Evolutionary conservation across 1,284 basidiomycete species (phyloP).

Genomic region (Clitocybe nebularis): DNA sequence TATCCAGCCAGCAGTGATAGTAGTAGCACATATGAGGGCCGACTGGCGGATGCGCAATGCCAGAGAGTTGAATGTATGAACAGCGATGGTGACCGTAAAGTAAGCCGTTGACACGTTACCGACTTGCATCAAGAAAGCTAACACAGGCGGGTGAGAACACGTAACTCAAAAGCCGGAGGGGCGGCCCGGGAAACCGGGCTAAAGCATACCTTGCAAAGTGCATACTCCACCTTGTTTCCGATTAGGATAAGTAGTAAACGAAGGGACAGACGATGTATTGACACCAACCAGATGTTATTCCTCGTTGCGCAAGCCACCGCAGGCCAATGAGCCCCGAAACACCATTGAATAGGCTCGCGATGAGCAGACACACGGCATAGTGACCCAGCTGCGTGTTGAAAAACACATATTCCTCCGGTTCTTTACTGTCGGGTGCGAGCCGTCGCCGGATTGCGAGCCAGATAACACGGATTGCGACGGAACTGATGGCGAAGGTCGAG

Average conservation of each 20-base stretch:
- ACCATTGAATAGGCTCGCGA: constrained; percentile 52
- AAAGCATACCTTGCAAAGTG: constrained; percentile 51
- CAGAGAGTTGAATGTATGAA: constrained; percentile 68
- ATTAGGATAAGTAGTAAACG: too few relatives aligned
- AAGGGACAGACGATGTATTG: constrained; percentile 2
- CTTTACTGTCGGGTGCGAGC: constrained; percentile 18
- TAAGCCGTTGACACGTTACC: constrained; percentile 59
- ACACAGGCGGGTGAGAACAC: too few relatives aligned
- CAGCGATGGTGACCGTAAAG: constrained; percentile 59
- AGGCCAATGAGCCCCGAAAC: constrained; percentile 49
- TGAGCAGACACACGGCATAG: constrained; percentile 58
- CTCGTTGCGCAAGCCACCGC: constrained; percentile 39
- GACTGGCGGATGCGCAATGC: constrained; percentile 54
- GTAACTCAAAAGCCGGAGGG: too few relatives aligned
- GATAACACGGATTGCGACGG: constrained; percentile 41
- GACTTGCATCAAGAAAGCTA: constrained; percentile 55
- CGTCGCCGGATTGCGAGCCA: constrained; percentile 36
- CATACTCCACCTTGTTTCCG: constrained; percentile 41
- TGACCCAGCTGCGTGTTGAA: constrained; percentile 68
- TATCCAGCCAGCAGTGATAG: constrained; percentile 52
- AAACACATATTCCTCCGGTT: constrained; percentile 49
- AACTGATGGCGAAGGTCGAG: constrained; percentile 45
- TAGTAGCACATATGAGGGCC: constrained; percentile 38
- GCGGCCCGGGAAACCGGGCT: too few relatives aligned
- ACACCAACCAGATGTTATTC: constrained; percentile 47